These are phyloP conservation scores for Panaeolus cyanescens DNA, from an alignment of 768 basidiomycete genomes.

Conservation along the genomic window DNA sequence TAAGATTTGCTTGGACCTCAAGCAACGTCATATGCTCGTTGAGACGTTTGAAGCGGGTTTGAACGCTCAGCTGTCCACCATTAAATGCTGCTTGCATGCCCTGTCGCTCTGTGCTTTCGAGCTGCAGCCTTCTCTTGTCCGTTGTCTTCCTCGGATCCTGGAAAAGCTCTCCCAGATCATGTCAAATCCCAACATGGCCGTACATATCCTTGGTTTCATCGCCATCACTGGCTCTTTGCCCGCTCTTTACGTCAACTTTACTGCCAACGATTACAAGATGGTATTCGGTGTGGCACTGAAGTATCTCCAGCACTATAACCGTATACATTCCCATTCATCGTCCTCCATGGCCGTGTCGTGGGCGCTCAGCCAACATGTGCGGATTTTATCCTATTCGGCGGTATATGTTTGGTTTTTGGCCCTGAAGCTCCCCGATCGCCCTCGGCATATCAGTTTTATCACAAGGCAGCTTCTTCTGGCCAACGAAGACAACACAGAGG, in stretches of 20 bases:
- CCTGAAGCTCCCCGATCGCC: slow-evolving; percentile 78
- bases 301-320: slow-evolving; percentile 91
- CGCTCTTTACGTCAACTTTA: slow-evolving; percentile 85
- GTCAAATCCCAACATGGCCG: slow-evolving; percentile 89
- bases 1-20: slow-evolving; percentile 70
- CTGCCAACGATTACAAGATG: slow-evolving; percentile 87
- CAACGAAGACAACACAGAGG: slow-evolving; percentile 68
- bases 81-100: slow-evolving; percentile 89
- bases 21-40: slow-evolving; percentile 68
- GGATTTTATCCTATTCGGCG: slow-evolving; percentile 84
- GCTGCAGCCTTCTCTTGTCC: slow-evolving; percentile 78
- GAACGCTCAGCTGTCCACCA: slow-evolving; percentile 69
- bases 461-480: slow-evolving; percentile 84
- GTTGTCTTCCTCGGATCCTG: slow-evolving; percentile 76
- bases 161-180: slow-evolving; percentile 92
- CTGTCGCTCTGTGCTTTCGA: slow-evolving; percentile 89
- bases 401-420: slow-evolving; percentile 97
- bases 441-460: slow-evolving; percentile 82
- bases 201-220: slow-evolving; percentile 95
- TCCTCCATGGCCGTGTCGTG: slow-evolving; percentile 64
- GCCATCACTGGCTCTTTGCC: slow-evolving; percentile 83
- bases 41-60: slow-evolving; percentile 73
- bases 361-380: slow-evolving; percentile 90
- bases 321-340: slow-evolving; percentile 32
- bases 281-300: slow-evolving; percentile 93